Percentiles rank a stretch among this genome's conserved stretches.
phyloP scores from a whole-genome alignment of 2,329 filamentous ascomycete genomes.

The Colletotrichum tofieldiae region DNA sequence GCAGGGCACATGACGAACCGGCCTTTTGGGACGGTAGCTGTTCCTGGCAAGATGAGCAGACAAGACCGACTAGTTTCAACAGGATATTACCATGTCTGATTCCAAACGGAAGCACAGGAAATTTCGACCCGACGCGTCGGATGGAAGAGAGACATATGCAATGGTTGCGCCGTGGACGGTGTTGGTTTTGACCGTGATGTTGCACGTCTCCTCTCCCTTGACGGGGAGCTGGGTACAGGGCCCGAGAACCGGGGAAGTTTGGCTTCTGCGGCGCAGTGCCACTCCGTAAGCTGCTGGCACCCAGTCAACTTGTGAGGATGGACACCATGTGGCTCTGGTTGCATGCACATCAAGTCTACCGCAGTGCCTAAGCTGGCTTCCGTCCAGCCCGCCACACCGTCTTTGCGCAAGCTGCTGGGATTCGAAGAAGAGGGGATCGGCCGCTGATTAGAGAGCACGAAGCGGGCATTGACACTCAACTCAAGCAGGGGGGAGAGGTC shows the following conservation, averaged over 20 bases:
- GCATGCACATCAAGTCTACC: not conserved
- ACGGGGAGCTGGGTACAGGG: slow-evolving; percentile 9
- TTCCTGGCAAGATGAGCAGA: not conserved
- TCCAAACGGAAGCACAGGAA: slow-evolving; percentile 5
- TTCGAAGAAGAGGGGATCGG: not conserved
- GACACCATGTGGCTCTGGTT: not conserved
- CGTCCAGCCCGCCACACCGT: slow-evolving; percentile 23
- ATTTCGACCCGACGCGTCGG: not conserved
- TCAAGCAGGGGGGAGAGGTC: not conserved
- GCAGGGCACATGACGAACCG: slow-evolving; percentile 26
- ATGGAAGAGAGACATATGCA: slow-evolving; percentile 4
- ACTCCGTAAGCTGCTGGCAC: not conserved
- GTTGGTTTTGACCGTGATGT: not conserved
- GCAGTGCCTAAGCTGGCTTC: slow-evolving; percentile 8
- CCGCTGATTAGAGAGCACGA: not conserved
- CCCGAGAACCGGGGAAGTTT: slow-evolving; percentile 17
- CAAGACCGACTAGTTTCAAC: not conserved
- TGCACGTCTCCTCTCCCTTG: not conserved
- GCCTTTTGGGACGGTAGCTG: slow-evolving; percentile 21
- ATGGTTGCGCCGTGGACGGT: not conserved
- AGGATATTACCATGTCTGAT: slow-evolving; percentile 13
- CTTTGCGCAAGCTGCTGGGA: not conserved
- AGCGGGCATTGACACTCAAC: too few relatives aligned
- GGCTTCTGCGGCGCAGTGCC: not conserved
- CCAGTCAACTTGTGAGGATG: not conserved